A percentile compares a stretch with the other conserved stretches of the same genome.
Conservation (phyloP, 192 early-diverging fungal genomes). For the Gryganskiella cystojenkinii region DNA sequence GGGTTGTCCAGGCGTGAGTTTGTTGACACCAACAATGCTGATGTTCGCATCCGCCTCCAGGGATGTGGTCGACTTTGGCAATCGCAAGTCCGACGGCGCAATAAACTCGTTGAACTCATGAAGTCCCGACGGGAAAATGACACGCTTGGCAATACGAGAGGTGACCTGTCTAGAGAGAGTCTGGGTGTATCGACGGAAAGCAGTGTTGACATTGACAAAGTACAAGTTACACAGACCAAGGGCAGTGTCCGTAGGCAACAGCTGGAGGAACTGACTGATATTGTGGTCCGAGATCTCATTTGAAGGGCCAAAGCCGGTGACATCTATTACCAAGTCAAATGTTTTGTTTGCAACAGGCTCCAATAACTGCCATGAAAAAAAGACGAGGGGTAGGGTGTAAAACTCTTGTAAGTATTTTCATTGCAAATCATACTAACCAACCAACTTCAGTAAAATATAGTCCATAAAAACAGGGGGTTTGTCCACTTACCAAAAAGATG, state of each 20-base stretch:
- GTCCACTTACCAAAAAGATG: conserved; percentile 66
- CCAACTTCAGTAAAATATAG: conserved; percentile 7
- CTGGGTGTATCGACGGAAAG: conserved; percentile 78
- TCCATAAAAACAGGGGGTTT: background rate
- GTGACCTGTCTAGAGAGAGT: conserved; percentile 61
- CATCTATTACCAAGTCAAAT: conserved; percentile 86
- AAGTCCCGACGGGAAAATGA: conserved; percentile 75
- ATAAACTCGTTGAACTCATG: conserved; percentile 82
- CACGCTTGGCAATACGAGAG: conserved; percentile 67
- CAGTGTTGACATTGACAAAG: conserved; percentile 87
- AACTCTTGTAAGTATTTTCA: background rate
- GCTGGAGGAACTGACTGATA: conserved; percentile 76
- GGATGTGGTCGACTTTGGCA: conserved; percentile 80
- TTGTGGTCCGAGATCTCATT: conserved; percentile 87
- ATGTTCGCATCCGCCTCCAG: conserved; percentile 78
- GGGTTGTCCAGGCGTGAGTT: conserved; percentile 72
- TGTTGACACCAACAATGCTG: conserved; percentile 73
- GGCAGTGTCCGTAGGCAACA: conserved; percentile 73
- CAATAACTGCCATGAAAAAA: conserved; percentile 50
- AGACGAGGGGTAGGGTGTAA: background rate
- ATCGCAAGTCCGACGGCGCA: conserved; percentile 72
- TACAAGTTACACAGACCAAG: conserved; percentile 76
- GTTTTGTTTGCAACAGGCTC: conserved; percentile 75
- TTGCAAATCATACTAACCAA: conserved; percentile 1
- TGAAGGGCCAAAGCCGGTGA: conserved; percentile 79